Evolutionary conservation across 495 filamentous ascomycete genomes (phyloP).

Genomic region (Aspergillus taichungensis): DNA sequence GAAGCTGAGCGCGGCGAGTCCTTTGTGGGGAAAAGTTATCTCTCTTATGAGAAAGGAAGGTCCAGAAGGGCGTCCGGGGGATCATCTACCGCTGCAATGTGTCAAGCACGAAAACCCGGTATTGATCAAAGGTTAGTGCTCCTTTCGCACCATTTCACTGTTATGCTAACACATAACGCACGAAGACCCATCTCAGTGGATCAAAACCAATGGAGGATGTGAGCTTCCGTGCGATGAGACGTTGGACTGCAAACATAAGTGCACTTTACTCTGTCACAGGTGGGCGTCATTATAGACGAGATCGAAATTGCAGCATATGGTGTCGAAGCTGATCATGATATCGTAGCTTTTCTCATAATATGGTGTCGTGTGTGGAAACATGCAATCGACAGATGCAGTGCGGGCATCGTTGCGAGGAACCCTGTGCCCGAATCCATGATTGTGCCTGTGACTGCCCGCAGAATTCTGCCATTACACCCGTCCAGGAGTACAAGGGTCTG

Average conservation of each 20-base stretch:
- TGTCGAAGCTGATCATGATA: not conserved
- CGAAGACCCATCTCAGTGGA: conserved; percentile 37
- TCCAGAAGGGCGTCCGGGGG: conserved; percentile 20
- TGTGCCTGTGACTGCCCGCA: conserved; percentile 12
- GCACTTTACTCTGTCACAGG: conserved; percentile 30
- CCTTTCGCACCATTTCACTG: not conserved
- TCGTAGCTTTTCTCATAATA: conserved; percentile 22
- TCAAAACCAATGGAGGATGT: conserved; percentile 45
- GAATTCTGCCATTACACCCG: not conserved
- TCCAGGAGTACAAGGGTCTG: too few species aligned
- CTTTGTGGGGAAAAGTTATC: conserved; percentile 31
- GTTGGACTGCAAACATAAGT: conserved; percentile 34
- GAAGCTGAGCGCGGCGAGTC: conserved; percentile 31
- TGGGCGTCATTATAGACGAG: conserved; percentile 8
- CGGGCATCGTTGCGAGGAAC: conserved; percentile 19
- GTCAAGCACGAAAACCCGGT: conserved; percentile 26
- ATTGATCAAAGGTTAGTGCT: conserved; percentile 14
- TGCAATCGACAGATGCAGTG: conserved; percentile 23
- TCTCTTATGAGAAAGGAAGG: conserved; percentile 18
- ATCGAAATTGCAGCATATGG: not conserved
- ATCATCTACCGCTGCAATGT: conserved; percentile 32
- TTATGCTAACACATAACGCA: conserved; percentile 1
- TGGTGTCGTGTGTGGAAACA: conserved; percentile 18
- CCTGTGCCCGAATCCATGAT: conserved; percentile 11
- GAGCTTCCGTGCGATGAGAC: conserved; percentile 17